phyloP scores from a whole-genome alignment of 2,329 filamentous ascomycete species.

The Ramularia endophylla region DNA sequence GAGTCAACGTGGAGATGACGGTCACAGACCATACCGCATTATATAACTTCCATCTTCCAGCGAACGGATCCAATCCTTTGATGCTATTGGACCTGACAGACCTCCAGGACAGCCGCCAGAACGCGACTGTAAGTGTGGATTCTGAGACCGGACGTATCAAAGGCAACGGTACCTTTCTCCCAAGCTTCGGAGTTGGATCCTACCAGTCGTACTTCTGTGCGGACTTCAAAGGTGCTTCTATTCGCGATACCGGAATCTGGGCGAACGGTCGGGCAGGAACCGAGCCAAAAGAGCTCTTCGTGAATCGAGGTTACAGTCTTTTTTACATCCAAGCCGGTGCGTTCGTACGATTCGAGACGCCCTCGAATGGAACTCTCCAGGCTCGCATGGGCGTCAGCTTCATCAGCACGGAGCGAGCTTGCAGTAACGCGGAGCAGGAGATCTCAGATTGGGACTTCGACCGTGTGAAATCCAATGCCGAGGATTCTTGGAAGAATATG shows the following conservation, averaged over 20 bases:
- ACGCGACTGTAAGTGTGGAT: conserved; percentile 49
- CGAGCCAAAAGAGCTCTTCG: conserved; percentile 32
- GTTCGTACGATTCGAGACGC: conserved; percentile 12
- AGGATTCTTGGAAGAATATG: conserved; percentile 34
- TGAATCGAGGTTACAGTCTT: conserved; percentile 26
- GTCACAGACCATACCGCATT: conserved; percentile 52
- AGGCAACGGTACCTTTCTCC: conserved; percentile 52
- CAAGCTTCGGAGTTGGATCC: conserved; percentile 54
- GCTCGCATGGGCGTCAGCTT: conserved; percentile 66
- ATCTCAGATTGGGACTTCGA: conserved; percentile 62
- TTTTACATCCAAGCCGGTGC: conserved; percentile 33
- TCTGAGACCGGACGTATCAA: conserved; percentile 47
- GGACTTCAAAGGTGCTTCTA: conserved; percentile 48
- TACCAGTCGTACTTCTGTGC: conserved; percentile 56
- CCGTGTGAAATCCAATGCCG: conserved; percentile 36
- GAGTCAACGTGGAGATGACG: conserved; percentile 55
- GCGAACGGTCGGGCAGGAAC: conserved; percentile 46
- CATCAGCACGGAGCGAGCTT: conserved; percentile 59
- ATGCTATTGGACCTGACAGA: conserved; percentile 55
- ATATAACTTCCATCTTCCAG: conserved; percentile 49
- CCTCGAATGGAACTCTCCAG: conserved; percentile 35
- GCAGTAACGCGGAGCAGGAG: conserved; percentile 59
- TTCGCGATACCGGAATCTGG: conserved; percentile 54
- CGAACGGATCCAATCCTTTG: conserved; percentile 42
- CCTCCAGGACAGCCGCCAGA: conserved; percentile 46